Percentiles rank a stretch among this genome's conserved stretches.
phyloP scores from a whole-genome alignment of 139 green algal genomes.

The Mychonastes homosphaera region DNA sequence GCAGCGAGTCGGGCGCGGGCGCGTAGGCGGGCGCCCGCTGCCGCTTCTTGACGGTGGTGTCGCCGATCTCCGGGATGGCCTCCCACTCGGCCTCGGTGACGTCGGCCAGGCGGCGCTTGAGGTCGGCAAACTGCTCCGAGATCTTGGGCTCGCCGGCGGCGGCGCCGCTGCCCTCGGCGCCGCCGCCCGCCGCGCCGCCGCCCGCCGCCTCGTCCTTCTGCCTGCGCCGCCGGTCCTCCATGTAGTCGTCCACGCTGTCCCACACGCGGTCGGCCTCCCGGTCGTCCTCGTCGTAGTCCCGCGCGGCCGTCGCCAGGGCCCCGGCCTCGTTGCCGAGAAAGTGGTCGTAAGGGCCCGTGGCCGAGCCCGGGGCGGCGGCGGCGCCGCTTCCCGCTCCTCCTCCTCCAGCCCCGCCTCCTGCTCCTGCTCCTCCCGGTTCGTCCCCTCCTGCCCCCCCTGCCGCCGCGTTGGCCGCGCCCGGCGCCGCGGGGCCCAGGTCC shows the following conservation, averaged over 20 bases:
- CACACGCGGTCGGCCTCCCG: constrained; percentile 92
- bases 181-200: no score
- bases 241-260: constrained; percentile 82
- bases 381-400: constrained; percentile 87
- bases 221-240: constrained; percentile 80
- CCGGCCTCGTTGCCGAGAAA: constrained; percentile 95
- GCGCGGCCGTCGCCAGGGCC: constrained; percentile 52
- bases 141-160: constrained; percentile 94
- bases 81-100: constrained; percentile 75
- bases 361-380: no score
- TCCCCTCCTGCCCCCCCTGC: background rate
- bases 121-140: constrained; percentile 92
- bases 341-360: no score
- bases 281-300: constrained; percentile 75
- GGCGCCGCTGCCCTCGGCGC: no score
- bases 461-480: background rate
- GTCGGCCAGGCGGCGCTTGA: constrained; percentile 86
- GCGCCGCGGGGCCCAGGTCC: constrained; percentile 30
- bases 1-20: constrained; percentile 84
- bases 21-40: constrained; percentile 55
- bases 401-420: constrained; percentile 56
- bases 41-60: constrained; percentile 88
- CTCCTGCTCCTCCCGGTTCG: constrained; percentile 23
- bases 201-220: constrained; percentile 28
- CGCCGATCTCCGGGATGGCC: constrained; percentile 92